A percentile compares a stretch with the other conserved stretches of the same genome.
phyloP scores from a whole-genome alignment of 2,329 filamentous ascomycete species.

The Claviceps capensis region DNA sequence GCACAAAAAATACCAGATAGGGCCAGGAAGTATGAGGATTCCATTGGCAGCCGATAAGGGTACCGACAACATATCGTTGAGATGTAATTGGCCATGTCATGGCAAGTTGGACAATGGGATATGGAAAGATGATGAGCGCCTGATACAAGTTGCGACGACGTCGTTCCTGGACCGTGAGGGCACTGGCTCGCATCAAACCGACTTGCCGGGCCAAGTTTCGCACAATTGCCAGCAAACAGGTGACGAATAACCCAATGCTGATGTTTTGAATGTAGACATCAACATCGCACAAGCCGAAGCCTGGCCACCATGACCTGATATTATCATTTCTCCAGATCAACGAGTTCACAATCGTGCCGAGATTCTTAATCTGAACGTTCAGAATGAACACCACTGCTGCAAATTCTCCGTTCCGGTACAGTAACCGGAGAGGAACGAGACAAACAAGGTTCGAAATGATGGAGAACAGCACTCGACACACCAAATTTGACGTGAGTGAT shows the following conservation, averaged over 20 bases:
- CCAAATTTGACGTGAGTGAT: conserved; percentile 29
- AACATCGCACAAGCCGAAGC: conserved; percentile 40
- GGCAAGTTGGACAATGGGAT: conserved; percentile 34
- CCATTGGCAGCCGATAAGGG: conserved; percentile 36
- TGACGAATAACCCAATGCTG: conserved; percentile 30
- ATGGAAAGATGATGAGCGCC: conserved; percentile 39
- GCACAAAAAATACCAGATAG: conserved; percentile 32
- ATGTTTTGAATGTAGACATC: conserved; percentile 34
- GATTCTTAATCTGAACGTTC: conserved; percentile 32
- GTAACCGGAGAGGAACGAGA: conserved; percentile 36
- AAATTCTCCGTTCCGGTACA: conserved; percentile 40
- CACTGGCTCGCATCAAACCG: conserved; percentile 26
- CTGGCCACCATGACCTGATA: conserved; percentile 35
- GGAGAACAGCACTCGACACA: conserved; percentile 34
- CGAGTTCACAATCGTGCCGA: conserved; percentile 34
- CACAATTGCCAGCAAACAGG: conserved; percentile 41
- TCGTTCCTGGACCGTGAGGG: conserved; percentile 27
- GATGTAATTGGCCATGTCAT: conserved; percentile 33
- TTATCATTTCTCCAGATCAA: conserved; percentile 41
- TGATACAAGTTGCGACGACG: conserved; percentile 30
- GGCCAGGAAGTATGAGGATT: conserved; percentile 32
- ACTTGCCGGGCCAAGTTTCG: conserved; percentile 38
- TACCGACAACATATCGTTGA: conserved; percentile 35
- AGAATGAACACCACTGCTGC: conserved; percentile 36
- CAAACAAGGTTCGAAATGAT: conserved; percentile 30